phyloP scores from a whole-genome alignment of 1,284 basidiomycete species.

The Volvariella volvacea region DNA sequence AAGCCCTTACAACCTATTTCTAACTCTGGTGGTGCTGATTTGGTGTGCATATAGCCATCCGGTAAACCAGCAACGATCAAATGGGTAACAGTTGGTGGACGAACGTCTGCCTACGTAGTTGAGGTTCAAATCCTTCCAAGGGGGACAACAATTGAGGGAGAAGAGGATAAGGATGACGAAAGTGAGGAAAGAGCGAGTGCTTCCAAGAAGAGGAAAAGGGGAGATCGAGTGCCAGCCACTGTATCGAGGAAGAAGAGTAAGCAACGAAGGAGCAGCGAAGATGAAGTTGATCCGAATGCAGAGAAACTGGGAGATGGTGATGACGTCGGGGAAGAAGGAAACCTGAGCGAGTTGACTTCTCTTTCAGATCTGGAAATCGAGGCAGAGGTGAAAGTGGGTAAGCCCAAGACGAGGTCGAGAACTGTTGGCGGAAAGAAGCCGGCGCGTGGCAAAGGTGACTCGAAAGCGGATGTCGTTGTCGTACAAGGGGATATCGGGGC shows the following conservation, averaged over 20 bases:
- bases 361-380: neutral
- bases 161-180: constrained; percentile 8
- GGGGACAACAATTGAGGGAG: constrained; percentile 4
- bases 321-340: too few species aligned
- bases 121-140: constrained; percentile 46
- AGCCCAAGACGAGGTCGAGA: neutral
- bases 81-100: constrained; percentile 75
- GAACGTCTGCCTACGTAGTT: constrained; percentile 70
- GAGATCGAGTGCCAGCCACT: too few species aligned
- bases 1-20: neutral
- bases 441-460: too few species aligned
- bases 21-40: constrained; percentile 6
- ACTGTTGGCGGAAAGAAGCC: too few species aligned
- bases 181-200: neutral
- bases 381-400: neutral
- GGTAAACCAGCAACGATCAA: constrained; percentile 68
- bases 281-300: too few species aligned
- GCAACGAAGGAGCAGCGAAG: too few species aligned
- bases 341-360: too few species aligned
- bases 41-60: constrained; percentile 41
- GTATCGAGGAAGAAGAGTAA: too few species aligned
- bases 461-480: too few species aligned
- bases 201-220: constrained; percentile 1
- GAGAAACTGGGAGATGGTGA: too few species aligned
- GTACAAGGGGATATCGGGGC: too few species aligned